Conservation (phyloP, 1,284 basidiomycete genomes). For the Ceratobasidium sp. region DNA sequence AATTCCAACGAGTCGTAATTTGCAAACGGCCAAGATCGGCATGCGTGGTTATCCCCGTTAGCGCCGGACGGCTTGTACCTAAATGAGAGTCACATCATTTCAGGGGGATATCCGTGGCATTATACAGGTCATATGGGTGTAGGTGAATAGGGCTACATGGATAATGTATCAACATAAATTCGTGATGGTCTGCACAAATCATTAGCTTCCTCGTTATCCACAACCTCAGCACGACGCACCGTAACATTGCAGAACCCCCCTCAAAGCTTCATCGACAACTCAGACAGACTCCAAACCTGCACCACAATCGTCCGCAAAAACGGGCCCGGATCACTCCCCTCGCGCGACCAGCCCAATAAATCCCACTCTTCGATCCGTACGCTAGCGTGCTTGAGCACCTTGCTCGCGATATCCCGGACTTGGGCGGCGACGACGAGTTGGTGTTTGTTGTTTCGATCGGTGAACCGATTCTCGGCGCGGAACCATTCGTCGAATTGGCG, state of each 20-base stretch:
- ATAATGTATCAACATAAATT: not conserved
- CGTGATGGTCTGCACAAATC: not conserved
- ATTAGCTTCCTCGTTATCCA: not conserved
- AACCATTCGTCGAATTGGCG: constrained; percentile 45
- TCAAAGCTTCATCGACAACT: constrained; percentile 37
- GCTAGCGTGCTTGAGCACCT: constrained; percentile 31
- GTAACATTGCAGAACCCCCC: not conserved
- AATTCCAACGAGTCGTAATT: too few species aligned
- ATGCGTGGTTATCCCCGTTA: too few species aligned
- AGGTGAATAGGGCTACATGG: not conserved
- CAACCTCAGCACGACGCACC: not conserved
- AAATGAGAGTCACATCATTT: not conserved
- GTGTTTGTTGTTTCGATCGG: constrained; percentile 29
- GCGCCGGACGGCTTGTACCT: too few species aligned
- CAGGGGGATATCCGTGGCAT: not conserved
- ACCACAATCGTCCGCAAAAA: constrained; percentile 40
- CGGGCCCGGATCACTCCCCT: constrained; percentile 17
- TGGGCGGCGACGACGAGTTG: constrained; percentile 33
- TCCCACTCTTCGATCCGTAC: constrained; percentile 33
- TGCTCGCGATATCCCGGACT: constrained; percentile 30
- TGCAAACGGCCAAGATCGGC: too few species aligned
- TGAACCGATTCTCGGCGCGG: constrained; percentile 32
- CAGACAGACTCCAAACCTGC: constrained; percentile 37
- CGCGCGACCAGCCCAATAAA: constrained; percentile 37
- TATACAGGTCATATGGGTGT: not conserved